Evolutionary conservation across 2,329 filamentous ascomycete genomes (phyloP).

Genomic region (Diplocarpon mali): DNA sequence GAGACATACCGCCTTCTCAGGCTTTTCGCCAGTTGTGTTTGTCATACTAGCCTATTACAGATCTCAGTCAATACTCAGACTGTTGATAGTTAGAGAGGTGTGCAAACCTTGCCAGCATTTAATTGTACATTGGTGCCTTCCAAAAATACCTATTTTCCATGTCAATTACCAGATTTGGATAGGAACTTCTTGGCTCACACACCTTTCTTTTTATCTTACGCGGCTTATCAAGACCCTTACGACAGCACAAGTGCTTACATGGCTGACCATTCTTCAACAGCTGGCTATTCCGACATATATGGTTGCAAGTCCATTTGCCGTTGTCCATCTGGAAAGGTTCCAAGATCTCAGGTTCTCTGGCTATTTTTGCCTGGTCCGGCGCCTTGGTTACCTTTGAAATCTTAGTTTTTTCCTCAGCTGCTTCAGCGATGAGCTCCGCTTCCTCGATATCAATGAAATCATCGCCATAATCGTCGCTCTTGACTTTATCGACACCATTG

Average conservation of each 20-base stretch:
- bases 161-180: background rate
- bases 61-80: background rate
- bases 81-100: background rate
- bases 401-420: background rate
- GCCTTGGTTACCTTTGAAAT: background rate
- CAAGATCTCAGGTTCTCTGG: constrained; percentile 2
- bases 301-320: constrained; percentile 65
- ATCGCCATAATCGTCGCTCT: constrained; percentile 29
- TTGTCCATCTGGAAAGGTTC: constrained; percentile 48
- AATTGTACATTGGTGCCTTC: background rate
- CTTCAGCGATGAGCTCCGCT: background rate
- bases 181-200: background rate
- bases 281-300: constrained; percentile 42
- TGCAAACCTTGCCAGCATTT: background rate
- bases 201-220: constrained; percentile 16
- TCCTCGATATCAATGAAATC: constrained; percentile 42
- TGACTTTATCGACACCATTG: constrained; percentile 16
- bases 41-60: background rate
- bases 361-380: constrained; percentile 1
- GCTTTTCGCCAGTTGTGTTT: background rate
- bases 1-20: background rate
- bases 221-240: constrained; percentile 57
- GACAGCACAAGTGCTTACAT: constrained; percentile 66
- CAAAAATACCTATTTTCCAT: background rate
- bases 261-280: constrained; percentile 30